Evolutionary conservation across 2,329 filamentous ascomycete genomes (phyloP), one percentile per base, ranked within the genome.

Genomic region (Aspergillus calidoustus): DNA sequence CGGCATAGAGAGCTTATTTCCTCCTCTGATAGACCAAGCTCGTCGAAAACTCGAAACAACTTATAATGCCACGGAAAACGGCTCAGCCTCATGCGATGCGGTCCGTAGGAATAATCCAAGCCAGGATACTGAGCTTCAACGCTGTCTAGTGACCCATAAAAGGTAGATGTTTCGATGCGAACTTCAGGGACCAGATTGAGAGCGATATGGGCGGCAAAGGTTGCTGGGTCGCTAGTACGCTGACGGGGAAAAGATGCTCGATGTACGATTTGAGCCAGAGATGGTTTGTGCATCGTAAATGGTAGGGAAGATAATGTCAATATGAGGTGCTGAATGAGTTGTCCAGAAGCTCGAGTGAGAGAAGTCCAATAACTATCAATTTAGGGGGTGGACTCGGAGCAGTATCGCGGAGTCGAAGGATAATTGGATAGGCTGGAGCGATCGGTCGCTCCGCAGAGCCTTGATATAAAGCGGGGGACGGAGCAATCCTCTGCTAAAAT

Each of bases 61-160:
- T 80, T 80, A 65, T 80, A 79, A 74, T 89, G 87, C 79, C 86
- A 86, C 11, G 83, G 82, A 71, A 88, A 89, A 50, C 85, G 84
- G 57, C 84, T 79, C 13, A 89, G 80, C 46, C 87, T 82, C 78
- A 87, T 85, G 59, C 87, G 83, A 76, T 89, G 87, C 1, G 87
- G 85, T 7, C 78, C 76, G 68, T 86, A 81, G 51, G 84, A 84
- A 74, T 89, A 89, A 78, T 89, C 87, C 51, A 89, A 80, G 38
- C 87, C 87, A 0, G 87, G 87, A 69, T 89, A 89, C 62, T 87
- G 86, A 54, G 87, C 86, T 78, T 89, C 87, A 63, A 88, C 81
- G 69, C 83, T 86, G 77, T 88, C 86, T 50, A 88, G 80, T 46
- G 84, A 82, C 68, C 87, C 87, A 76, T 89, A 89, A 77, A 88